phyloP scores from a whole-genome alignment of 306 rosid genomes.

The Castanea mollissima region DNA sequence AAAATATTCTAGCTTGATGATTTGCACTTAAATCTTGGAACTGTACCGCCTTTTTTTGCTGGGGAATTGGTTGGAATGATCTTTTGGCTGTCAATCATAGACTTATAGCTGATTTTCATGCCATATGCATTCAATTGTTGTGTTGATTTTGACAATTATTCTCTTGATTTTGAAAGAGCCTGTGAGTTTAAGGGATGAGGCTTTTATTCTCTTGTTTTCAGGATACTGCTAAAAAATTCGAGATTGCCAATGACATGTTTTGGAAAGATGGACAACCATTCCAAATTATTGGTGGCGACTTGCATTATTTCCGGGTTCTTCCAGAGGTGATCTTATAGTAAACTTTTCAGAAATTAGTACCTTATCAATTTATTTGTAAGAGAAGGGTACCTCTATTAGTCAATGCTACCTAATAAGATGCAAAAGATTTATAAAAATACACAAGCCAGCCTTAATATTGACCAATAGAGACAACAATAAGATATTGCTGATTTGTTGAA shows the following conservation, averaged over 20 bases:
- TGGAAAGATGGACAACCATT: conserved; percentile 8
- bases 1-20: background rate
- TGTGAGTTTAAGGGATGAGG: background rate
- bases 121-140: background rate
- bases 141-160: background rate
- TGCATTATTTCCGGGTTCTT: conserved; percentile 90
- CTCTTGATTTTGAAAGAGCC: background rate
- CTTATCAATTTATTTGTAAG: background rate
- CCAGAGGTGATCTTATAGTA: conserved; percentile 62
- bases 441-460: background rate
- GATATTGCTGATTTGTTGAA: background rate
- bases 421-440: background rate
- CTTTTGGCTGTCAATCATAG: background rate
- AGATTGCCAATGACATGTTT: conserved; percentile 5
- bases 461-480: background rate
- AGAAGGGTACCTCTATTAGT: background rate
- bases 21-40: background rate
- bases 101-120: background rate
- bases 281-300: conserved; percentile 75
- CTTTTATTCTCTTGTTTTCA: background rate
- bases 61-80: background rate
- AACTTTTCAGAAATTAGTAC: background rate
- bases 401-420: background rate
- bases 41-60: background rate
- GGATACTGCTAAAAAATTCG: background rate